A percentile compares a stretch with the other conserved stretches of the same genome.
Conservation (phyloP, 1,139 yeast genomes). For the Pichia sp. region DNA sequence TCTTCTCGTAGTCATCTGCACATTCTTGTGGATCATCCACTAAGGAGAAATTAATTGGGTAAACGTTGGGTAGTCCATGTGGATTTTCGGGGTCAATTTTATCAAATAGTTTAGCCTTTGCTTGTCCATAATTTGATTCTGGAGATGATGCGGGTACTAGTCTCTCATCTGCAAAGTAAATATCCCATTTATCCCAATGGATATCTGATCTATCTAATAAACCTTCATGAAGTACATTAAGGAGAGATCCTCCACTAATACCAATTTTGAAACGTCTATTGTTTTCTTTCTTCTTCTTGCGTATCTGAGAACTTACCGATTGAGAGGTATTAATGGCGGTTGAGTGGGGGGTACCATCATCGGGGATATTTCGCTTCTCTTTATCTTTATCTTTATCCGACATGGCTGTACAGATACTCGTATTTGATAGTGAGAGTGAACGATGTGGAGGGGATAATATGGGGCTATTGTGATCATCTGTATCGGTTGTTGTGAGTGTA, state of each 20-base stretch:
- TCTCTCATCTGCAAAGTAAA: constrained; percentile 95
- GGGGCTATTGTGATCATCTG: neutral
- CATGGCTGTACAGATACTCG: too few relatives aligned
- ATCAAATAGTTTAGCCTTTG: constrained; percentile 77
- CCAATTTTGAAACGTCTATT: constrained; percentile 81
- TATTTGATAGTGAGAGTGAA: too few relatives aligned
- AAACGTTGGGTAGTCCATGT: constrained; percentile 59
- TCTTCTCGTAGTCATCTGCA: constrained; percentile 87
- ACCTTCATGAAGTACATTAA: constrained; percentile 82
- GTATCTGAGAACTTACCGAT: constrained; percentile 12
- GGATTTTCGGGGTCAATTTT: constrained; percentile 37
- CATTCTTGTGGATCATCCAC: constrained; percentile 65
- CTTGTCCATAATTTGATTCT: constrained; percentile 86
- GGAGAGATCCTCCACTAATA: constrained; percentile 85
- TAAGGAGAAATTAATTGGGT: constrained; percentile 72
- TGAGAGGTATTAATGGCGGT: constrained; percentile 5
- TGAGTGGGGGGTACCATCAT: neutral
- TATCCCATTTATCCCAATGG: constrained; percentile 93
- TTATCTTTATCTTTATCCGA: too few relatives aligned
- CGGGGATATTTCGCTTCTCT: neutral
- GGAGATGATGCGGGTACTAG: constrained; percentile 79
- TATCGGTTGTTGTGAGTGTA: too few relatives aligned
- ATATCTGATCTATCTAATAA: constrained; percentile 59
- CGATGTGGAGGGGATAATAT: too few relatives aligned
- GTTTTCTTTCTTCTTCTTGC: constrained; percentile 41